Evolutionary conservation across 2,329 filamentous ascomycete species (phyloP).

Genomic region (Diplocarpon mali): DNA sequence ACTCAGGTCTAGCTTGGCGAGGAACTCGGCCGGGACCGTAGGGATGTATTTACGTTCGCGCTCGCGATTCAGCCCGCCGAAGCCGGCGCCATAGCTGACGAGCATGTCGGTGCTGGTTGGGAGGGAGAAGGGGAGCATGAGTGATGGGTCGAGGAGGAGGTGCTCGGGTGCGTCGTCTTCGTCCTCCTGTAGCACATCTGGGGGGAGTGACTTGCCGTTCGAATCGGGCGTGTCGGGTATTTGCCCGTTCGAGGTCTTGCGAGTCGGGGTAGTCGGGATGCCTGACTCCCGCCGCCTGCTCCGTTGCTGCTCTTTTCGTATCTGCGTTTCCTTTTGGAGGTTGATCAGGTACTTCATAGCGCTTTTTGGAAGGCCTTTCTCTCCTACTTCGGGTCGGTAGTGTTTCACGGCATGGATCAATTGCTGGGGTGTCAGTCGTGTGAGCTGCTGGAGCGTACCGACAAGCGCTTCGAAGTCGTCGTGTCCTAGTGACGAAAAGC

Average conservation of each 20-base stretch:
- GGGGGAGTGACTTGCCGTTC: constrained; percentile 28
- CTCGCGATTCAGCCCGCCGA: constrained; percentile 85
- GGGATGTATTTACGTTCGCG: constrained; percentile 92
- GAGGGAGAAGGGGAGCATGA: constrained; percentile 91
- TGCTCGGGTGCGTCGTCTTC: constrained; percentile 62
- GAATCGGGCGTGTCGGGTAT: constrained; percentile 32
- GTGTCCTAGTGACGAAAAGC: constrained; percentile 78
- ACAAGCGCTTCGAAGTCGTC: constrained; percentile 85
- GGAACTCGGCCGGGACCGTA: constrained; percentile 85
- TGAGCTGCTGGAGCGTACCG: constrained; percentile 80
- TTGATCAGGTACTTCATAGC: constrained; percentile 77
- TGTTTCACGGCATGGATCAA: constrained; percentile 85
- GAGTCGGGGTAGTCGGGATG: constrained; percentile 32
- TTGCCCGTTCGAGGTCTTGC: constrained; percentile 32
- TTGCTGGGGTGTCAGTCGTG: constrained; percentile 73
- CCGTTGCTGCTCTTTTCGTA: constrained; percentile 43
- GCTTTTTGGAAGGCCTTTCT: constrained; percentile 81
- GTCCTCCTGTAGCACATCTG: constrained; percentile 30
- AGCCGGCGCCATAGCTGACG: constrained; percentile 85
- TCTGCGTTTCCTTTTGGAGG: constrained; percentile 62
- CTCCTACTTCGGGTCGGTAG: constrained; percentile 89
- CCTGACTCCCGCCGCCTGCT: constrained; percentile 31
- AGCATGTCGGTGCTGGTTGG: constrained; percentile 97
- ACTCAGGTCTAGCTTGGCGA: constrained; percentile 64
- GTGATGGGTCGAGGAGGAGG: constrained; percentile 73